Percentiles rank a stretch among this genome's conserved stretches.
Conservation (phyloP, 352 stramenopile species). For the Globisporangium takayamanum region DNA sequence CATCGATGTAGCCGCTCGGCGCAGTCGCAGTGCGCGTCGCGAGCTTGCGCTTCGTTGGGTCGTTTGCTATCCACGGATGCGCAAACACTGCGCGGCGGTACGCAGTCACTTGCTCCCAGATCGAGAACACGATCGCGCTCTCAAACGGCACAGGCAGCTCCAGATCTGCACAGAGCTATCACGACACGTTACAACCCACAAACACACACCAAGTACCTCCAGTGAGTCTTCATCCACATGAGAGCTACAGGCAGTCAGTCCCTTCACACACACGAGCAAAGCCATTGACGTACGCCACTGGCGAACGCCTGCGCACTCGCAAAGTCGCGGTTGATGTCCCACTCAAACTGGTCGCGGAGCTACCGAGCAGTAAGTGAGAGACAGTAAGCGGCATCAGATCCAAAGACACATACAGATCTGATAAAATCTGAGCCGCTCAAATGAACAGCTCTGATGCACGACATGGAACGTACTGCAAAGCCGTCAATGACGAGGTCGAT, state of each 20-base stretch:
- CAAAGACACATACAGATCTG: neutral
- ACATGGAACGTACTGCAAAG: constrained; percentile 29
- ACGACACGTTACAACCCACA: too few species aligned
- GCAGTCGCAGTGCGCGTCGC: constrained; percentile 15
- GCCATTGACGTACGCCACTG: constrained; percentile 18
- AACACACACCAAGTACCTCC: too few species aligned
- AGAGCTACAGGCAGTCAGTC: neutral
- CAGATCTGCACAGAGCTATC: constrained; percentile 47
- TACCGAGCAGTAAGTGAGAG: constrained; percentile 8
- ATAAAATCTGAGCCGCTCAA: neutral
- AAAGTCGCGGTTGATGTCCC: constrained; percentile 59
- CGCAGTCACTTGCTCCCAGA: constrained; percentile 61
- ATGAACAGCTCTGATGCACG: neutral
- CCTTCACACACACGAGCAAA: neutral
- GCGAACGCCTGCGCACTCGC: constrained; percentile 46
- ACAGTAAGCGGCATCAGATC: neutral
- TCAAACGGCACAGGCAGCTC: constrained; percentile 49
- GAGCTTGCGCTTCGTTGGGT: constrained; percentile 16
- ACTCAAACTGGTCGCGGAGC: constrained; percentile 77
- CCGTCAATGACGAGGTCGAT: constrained; percentile 66
- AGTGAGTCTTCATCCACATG: neutral
- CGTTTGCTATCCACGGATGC: constrained; percentile 55
- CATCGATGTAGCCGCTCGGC: constrained; percentile 38
- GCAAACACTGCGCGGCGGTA: constrained; percentile 49
- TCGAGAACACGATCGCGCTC: constrained; percentile 61